A percentile compares a stretch with the other conserved stretches of the same genome.
Conservation (phyloP, 805 yeast genomes). For the Hyphopichia homilentoma region DNA sequence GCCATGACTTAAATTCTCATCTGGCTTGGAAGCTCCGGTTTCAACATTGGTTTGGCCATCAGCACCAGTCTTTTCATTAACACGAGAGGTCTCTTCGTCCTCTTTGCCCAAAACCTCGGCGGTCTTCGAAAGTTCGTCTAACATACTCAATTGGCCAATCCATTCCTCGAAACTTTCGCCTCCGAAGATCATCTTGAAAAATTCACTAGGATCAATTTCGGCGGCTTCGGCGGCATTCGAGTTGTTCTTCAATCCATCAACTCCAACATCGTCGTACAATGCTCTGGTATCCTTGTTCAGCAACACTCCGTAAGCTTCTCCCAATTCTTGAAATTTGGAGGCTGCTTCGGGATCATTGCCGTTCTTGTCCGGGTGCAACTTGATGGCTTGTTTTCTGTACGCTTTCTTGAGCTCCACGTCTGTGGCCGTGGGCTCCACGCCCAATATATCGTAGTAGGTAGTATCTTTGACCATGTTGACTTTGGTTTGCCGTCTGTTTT, state of each 20-base stretch:
- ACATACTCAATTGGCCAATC: constrained; percentile 51
- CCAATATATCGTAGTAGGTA: constrained; percentile 78
- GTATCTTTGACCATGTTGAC: constrained; percentile 78
- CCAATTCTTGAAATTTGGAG: constrained; percentile 70
- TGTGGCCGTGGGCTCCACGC: constrained; percentile 65
- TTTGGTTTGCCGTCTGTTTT: too few species aligned
- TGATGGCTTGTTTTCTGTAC: constrained; percentile 84
- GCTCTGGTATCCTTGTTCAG: constrained; percentile 67
- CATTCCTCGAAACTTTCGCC: constrained; percentile 82
- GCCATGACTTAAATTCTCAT: constrained; percentile 5
- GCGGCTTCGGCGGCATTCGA: constrained; percentile 65
- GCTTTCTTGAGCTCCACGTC: constrained; percentile 88
- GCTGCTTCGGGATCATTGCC: constrained; percentile 93
- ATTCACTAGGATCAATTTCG: constrained; percentile 56
- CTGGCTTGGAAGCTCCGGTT: constrained; percentile 5
- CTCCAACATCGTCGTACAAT: constrained; percentile 79
- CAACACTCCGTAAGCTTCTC: constrained; percentile 71
- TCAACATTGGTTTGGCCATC: not conserved
- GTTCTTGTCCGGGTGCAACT: constrained; percentile 93
- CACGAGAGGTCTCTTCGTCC: constrained; percentile 22
- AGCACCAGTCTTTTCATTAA: constrained; percentile 3
- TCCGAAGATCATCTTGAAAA: constrained; percentile 72
- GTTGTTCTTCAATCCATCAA: constrained; percentile 53
- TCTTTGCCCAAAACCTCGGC: constrained; percentile 47
- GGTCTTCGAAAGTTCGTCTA: constrained; percentile 68